Percentiles rank a stretch among this genome's conserved stretches.
phyloP scores from a whole-genome alignment of 1,139 yeast species.

The Nadsonia commutata region DNA sequence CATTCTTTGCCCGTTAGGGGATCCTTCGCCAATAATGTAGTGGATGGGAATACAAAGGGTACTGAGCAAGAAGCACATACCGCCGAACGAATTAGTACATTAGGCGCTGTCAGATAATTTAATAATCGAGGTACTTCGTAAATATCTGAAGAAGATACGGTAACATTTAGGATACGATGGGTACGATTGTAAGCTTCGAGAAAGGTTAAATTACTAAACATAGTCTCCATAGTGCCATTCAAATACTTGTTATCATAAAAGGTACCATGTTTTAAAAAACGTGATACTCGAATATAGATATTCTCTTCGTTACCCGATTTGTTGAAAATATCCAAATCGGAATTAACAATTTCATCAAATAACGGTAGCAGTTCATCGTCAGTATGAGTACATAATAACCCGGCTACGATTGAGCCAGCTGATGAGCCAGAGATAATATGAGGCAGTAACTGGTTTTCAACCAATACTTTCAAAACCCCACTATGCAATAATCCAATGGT shows the following conservation, averaged over 20 bases:
- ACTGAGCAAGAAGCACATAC: constrained; percentile 94
- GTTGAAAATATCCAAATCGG: constrained; percentile 50
- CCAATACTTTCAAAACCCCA: constrained; percentile 72
- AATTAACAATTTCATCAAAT: constrained; percentile 28
- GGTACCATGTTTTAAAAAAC: constrained; percentile 68
- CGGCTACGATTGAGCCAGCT: constrained; percentile 91
- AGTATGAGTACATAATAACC: constrained; percentile 68
- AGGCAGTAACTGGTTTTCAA: constrained; percentile 65
- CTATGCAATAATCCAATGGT: constrained; percentile 86
- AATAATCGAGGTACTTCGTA: constrained; percentile 54
- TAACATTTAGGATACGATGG: constrained; percentile 69
- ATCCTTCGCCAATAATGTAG: constrained; percentile 73
- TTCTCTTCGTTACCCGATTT: constrained; percentile 34
- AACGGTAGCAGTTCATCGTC: constrained; percentile 55
- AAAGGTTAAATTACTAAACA: constrained; percentile 86
- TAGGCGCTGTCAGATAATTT: constrained; percentile 88
- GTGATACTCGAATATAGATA: constrained; percentile 36
- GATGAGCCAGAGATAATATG: constrained; percentile 89
- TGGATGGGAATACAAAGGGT: constrained; percentile 82
- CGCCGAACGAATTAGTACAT: constrained; percentile 86
- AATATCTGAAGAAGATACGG: constrained; percentile 63
- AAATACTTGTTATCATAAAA: constrained; percentile 71
- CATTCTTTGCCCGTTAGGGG: constrained; percentile 47
- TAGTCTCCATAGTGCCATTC: constrained; percentile 54
- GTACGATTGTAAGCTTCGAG: constrained; percentile 87